phyloP scores from a whole-genome alignment of 1,284 basidiomycete genomes.

The Cutaneotrichosporon curvatum region DNA sequence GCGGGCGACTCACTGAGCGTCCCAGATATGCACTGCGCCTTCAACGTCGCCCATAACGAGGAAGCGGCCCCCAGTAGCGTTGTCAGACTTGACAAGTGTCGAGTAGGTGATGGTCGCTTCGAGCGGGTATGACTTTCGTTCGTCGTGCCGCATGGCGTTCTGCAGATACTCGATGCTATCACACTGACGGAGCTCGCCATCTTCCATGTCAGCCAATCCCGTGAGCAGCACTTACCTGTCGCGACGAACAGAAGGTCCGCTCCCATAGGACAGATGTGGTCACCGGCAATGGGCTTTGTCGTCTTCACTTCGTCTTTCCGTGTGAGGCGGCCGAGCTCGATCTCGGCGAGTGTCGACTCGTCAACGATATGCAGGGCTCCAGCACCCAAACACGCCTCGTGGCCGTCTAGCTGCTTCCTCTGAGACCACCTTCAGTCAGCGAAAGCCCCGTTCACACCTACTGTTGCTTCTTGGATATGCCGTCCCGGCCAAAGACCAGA shows the following conservation, averaged over 20 bases:
- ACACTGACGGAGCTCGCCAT: no score
- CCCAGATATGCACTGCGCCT: conserved; percentile 39
- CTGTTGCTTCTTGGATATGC: background rate
- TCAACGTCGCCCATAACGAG: conserved; percentile 43
- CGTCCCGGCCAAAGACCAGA: conserved; percentile 3
- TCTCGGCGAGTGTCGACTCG: background rate
- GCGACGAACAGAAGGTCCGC: conserved; percentile 12
- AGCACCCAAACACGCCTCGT: conserved; percentile 2
- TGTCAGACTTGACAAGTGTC: conserved; percentile 9
- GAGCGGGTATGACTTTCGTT: conserved; percentile 16
- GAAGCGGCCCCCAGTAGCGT: conserved; percentile 9
- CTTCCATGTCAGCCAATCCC: background rate
- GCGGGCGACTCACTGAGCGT: conserved; percentile 22
- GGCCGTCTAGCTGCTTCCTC: conserved; percentile 1
- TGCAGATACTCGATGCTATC: no score
- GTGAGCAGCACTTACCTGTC: conserved; percentile 2
- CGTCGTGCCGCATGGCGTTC: no score
- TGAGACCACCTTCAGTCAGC: conserved; percentile 1
- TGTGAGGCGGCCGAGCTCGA: conserved; percentile 10
- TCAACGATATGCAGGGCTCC: conserved; percentile 4
- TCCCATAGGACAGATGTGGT: conserved; percentile 11
- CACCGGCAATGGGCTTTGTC: background rate
- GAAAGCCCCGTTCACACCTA: background rate
- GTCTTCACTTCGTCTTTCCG: conserved; percentile 1
- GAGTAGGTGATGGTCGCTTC: conserved; percentile 30